Evolutionary conservation across 73 alveolate species (phyloP).

Genomic region (Paramecium pentaurelia): DNA sequence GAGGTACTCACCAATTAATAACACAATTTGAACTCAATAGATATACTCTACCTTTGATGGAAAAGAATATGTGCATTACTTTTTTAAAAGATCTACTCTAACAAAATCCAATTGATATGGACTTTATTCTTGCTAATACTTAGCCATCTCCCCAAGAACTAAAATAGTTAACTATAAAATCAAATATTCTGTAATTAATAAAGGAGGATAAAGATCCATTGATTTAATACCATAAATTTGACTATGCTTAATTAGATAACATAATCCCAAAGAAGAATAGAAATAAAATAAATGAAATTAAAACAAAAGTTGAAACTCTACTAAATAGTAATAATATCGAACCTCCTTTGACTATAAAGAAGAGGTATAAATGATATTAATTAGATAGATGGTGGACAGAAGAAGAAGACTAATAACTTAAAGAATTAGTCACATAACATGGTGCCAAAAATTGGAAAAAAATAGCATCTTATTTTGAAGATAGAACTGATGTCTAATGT

Average conservation of each 20-base stretch:
- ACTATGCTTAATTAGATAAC: not conserved
- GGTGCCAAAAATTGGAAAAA: slow-evolving; percentile 86
- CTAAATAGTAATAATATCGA: slow-evolving; percentile 20
- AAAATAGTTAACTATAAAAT: not conserved
- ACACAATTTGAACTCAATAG: slow-evolving; percentile 3
- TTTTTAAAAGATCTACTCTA: not conserved
- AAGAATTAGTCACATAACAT: slow-evolving; percentile 63
- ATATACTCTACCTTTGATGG: not conserved
- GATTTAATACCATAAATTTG: not conserved
- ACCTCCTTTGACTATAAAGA: slow-evolving; percentile 22
- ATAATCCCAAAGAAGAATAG: slow-evolving; percentile 21
- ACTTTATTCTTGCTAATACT: not conserved
- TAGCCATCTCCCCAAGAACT: not conserved
- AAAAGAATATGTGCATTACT: not conserved
- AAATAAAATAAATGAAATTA: slow-evolving; percentile 10
- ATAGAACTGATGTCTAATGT: slow-evolving; percentile 83
- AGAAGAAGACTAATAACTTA: slow-evolving; percentile 72
- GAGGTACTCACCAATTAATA: slow-evolving; percentile 16
- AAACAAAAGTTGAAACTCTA: slow-evolving; percentile 22
- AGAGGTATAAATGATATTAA: not conserved
- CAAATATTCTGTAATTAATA: not conserved
- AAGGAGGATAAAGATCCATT: not conserved
- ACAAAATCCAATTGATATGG: not conserved
- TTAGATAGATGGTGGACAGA: slow-evolving; percentile 69
- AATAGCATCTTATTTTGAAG: slow-evolving; percentile 75